These are phyloP conservation scores for Kondoa subrosea DNA, from an alignment of 768 basidiomycete genomes.

Conservation along the genomic window DNA sequence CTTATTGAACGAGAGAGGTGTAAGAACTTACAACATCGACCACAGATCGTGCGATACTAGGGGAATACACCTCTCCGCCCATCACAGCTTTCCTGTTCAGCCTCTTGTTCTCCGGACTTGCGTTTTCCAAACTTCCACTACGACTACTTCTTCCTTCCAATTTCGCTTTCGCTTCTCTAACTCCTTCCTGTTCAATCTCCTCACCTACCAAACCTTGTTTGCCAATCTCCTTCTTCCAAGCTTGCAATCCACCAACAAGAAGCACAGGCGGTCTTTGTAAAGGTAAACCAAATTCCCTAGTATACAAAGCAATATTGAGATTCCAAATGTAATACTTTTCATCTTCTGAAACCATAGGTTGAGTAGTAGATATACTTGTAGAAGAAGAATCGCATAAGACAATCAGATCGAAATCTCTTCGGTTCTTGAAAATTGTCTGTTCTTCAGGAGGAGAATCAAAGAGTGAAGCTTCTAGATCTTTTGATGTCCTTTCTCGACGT, in stretches of 20 bases:
- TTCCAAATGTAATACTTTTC: constrained; percentile 12
- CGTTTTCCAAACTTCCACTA: not conserved
- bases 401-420: constrained; percentile 74
- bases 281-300: constrained; percentile 35
- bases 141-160: not conserved
- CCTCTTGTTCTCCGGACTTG: not conserved
- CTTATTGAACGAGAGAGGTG: not conserved
- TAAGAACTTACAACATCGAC: constrained; percentile 1
- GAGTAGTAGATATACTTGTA: constrained; percentile 43
- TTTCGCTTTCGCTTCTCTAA: not conserved
- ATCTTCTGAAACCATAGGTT: constrained; percentile 7
- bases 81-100: not conserved
- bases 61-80: not conserved
- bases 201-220: constrained; percentile 30
- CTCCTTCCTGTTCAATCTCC: not conserved
- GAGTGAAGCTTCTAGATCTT: constrained; percentile 56
- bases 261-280: constrained; percentile 56
- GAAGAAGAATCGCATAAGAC: constrained; percentile 55
- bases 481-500: constrained; percentile 31
- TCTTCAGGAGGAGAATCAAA: constrained; percentile 54
- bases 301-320: constrained; percentile 7
- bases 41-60: not conserved
- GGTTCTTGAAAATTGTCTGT: constrained; percentile 55
- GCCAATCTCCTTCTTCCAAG: constrained; percentile 51
- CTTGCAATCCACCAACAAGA: constrained; percentile 65